Evolutionary conservation across 345 rosid species (phyloP), one percentile per base, ranked within the genome.

Genomic region (Camelina sativa): DNA sequence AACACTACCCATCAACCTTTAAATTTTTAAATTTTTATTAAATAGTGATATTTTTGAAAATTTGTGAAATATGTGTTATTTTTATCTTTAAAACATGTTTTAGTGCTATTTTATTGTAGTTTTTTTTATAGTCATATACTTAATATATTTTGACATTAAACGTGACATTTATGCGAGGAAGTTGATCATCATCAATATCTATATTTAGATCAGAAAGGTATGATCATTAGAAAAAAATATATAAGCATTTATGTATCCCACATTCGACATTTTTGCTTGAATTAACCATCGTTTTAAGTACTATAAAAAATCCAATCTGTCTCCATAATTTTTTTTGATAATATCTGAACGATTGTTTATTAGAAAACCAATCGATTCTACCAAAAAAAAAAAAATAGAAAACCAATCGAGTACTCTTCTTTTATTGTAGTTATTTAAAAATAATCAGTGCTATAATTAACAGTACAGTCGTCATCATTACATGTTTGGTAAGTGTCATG

Each of bases 401-500:
- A 23, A 23, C 41, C 22, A 56, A 15, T 57, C 12, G 7, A 57
- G 41, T 32, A 30, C 62, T 30, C 38, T 57, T 8, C 15, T 59
- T 13, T 61, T 19, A 1, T 20, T 3, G 17, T 16, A 34, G 12
- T 32, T 34, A 11, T 58, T 40, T 28, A 1, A 28, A 15, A 46
- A 16, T 11, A 40, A 40, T 17, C 8, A 73, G 5, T 32, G 48
- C 19, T 19, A 34, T 6, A 16, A 2, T 6, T 25, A 66, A 57
- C 20, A 44, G 22, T 35, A 57, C 11, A 57, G 67, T 19, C 61
- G 17, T 74, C 43, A 66, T 74, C 72, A 65, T 65, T 51, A 75
- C 73, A 60, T 75, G 52, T 60, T 75, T 40, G 55, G 60, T 75
- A 51, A 58, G 23, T 17, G 68, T 40, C 23, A 67, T 75, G 79